phyloP scores from a whole-genome alignment of 2,329 filamentous ascomycete species.

The Aureobasidium mangrovei region DNA sequence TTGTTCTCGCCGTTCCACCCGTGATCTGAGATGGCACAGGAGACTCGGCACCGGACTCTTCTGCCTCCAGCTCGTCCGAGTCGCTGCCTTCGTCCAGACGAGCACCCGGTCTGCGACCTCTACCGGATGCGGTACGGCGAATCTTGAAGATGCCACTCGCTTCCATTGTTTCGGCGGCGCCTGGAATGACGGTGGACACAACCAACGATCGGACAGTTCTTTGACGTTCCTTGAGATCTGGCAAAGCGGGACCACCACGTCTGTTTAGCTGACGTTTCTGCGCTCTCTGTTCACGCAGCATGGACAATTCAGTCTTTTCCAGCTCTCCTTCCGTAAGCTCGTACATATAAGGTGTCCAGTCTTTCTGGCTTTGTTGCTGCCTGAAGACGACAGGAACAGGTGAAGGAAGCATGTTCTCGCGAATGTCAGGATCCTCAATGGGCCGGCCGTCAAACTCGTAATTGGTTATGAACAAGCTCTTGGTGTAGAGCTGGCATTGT shows the following conservation, averaged over 20 bases:
- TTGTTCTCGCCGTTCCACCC: conserved; percentile 64
- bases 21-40: conserved; percentile 62
- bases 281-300: conserved; percentile 84
- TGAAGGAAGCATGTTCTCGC: conserved; percentile 74
- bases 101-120: conserved; percentile 48
- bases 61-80: conserved; percentile 86
- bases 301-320: conserved; percentile 82
- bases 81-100: conserved; percentile 52
- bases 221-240: conserved; percentile 92
- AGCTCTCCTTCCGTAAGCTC: conserved; percentile 86
- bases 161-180: conserved; percentile 69
- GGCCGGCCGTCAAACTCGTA: conserved; percentile 93
- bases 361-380: conserved; percentile 85
- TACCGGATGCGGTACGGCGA: conserved; percentile 32
- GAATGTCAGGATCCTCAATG: conserved; percentile 83
- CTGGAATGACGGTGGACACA: conserved; percentile 86
- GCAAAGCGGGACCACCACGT: conserved; percentile 80
- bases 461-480: conserved; percentile 83
- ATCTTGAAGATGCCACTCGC: conserved; percentile 79
- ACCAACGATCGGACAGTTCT: conserved; percentile 86
- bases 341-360: conserved; percentile 87
- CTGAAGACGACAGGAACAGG: conserved; percentile 77
- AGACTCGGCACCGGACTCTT: conserved; percentile 80
- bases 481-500: conserved; percentile 88
- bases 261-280: conserved; percentile 95